Base-by-base conservation (phyloP, 2,329 filamentous ascomycete species). In the Cercospora beticola region DNA sequence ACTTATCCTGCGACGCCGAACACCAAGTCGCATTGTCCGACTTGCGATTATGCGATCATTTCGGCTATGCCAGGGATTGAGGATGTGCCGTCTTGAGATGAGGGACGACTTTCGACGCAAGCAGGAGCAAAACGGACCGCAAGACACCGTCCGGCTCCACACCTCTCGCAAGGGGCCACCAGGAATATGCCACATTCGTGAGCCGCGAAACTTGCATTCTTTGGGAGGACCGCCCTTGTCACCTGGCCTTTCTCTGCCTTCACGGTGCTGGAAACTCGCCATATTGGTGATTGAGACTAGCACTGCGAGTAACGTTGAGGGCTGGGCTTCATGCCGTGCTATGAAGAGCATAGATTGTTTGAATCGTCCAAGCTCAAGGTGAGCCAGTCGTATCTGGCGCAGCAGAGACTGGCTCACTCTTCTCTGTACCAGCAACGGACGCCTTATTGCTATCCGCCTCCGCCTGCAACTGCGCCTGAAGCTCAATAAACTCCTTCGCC, bases 381-480 rank as follows among this genome's bases (percentile, higher is more conserved):
- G 46, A 23, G 10, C 21, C 26, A 31, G 26, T 16, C 16, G 54
- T 16, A 36, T 36, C 33, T 36, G 4, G 4, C 4, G 10, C 54
- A 58, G 28, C 30, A 7, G 54, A 10, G 3, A 10, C 54, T 18
- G 54, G 10, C 21, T 26, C 54, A 58, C 14, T 16, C 23, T 58
- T 23, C 26, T 12, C 54, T 2, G 54, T 8, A n/a, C 18, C 14
- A 30, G 2, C 54, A 58, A 3, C 30, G 8, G 30, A 71, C 76
- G 7, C 76, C 74, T 10, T 79, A 75, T 78, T 76, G 79, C 33
- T 79, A 72, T 61, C 68, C 5, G 72, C 68, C 66, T 71, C 72
- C n/a, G 56, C 60, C 30, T 67, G 66, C n/a, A 69, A 63, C 65
- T 69, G 68, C 62, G 68, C 67, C 68, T 65, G 58, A 43, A 68